phyloP scores from a whole-genome alignment of 2,329 filamentous ascomycete species.

The Diplodia intermedia region DNA sequence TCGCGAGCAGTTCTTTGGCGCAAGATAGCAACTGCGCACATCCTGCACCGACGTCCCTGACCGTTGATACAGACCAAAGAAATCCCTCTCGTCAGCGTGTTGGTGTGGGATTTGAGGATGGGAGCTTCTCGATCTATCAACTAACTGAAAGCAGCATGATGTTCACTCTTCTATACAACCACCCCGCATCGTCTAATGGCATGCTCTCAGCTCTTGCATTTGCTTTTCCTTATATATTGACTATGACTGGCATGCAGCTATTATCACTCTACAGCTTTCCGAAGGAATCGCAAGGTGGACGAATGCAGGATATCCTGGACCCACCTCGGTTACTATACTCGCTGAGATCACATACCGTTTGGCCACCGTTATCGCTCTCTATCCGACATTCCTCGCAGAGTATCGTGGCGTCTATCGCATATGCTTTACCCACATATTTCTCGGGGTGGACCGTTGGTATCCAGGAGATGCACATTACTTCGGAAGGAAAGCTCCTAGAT shows the following conservation, averaged over 20 bases:
- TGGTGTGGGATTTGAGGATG: constrained; percentile 48
- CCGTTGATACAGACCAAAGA: constrained; percentile 60
- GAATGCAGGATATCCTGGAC: constrained; percentile 35
- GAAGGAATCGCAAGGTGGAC: constrained; percentile 41
- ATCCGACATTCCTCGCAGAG: constrained; percentile 70
- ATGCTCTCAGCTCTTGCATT: constrained; percentile 74
- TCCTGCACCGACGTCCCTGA: constrained; percentile 65
- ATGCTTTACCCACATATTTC: constrained; percentile 77
- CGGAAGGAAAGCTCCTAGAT: constrained; percentile 55
- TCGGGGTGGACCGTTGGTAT: constrained; percentile 88
- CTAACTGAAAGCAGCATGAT: constrained; percentile 56
- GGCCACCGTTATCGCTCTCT: constrained; percentile 80
- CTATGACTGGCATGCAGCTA: constrained; percentile 75
- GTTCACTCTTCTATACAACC: constrained; percentile 63
- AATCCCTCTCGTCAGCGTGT: constrained; percentile 43
- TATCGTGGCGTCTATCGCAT: constrained; percentile 84
- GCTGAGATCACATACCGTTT: constrained; percentile 79
- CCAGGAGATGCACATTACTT: constrained; percentile 80
- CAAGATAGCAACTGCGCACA: background rate
- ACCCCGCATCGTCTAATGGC: constrained; percentile 68
- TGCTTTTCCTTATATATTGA: constrained; percentile 76
- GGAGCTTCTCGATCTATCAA: constrained; percentile 69
- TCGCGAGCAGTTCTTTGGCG: constrained; percentile 57
- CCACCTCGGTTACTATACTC: constrained; percentile 73
- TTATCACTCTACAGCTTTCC: constrained; percentile 77